These are phyloP conservation scores for Chaetomiaceae sp. DNA, from an alignment of 2,329 filamentous ascomycete genomes.

Conservation along the genomic window DNA sequence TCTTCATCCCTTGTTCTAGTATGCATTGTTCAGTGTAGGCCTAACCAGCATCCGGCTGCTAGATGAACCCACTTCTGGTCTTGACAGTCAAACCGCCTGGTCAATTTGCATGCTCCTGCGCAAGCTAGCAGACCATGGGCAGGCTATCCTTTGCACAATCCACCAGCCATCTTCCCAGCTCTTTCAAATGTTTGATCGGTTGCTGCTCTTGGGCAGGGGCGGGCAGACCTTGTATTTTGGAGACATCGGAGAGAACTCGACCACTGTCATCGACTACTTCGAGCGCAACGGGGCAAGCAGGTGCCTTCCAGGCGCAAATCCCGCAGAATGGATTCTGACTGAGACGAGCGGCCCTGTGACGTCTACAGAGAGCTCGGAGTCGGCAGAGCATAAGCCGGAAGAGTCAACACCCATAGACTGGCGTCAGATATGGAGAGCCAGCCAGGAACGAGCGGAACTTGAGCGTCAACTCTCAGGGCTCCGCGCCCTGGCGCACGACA, in stretches of 20 bases:
- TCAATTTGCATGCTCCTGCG: constrained; percentile 63
- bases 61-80: constrained; percentile 68
- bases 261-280: constrained; percentile 53
- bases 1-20: background rate
- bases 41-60: background rate
- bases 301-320: constrained; percentile 59
- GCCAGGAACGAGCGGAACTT: no score
- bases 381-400: no score
- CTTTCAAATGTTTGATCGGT: constrained; percentile 48
- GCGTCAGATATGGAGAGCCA: no score
- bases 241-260: constrained; percentile 54
- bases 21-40: background rate
- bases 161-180: constrained; percentile 43
- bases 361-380: no score
- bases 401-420: no score
- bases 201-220: constrained; percentile 56
- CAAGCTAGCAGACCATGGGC: constrained; percentile 50
- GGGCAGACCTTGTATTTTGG: constrained; percentile 65
- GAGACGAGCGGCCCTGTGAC: no score
- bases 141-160: constrained; percentile 45
- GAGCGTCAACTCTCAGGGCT: no score
- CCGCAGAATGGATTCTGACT: constrained; percentile 72
- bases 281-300: constrained; percentile 51
- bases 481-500: no score
- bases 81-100: constrained; percentile 68